Evolutionary conservation across 2,329 filamentous ascomycete species (phyloP).

Genomic region (Mycocentrospora acerina): DNA sequence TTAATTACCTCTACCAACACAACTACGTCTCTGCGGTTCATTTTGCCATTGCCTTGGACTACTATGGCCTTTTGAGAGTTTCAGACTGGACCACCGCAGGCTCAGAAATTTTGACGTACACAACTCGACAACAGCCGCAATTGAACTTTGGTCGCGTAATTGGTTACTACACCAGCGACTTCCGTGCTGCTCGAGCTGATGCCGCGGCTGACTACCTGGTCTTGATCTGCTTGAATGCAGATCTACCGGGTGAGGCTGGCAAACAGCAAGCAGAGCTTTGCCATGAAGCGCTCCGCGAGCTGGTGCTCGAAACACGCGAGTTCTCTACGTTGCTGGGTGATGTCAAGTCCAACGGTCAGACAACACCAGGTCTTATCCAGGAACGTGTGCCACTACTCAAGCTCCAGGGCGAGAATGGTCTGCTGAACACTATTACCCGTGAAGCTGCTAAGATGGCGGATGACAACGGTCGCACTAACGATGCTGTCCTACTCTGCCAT

Average conservation of each 20-base stretch:
- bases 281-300: constrained; percentile 88
- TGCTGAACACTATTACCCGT: constrained; percentile 87
- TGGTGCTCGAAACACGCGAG: constrained; percentile 94
- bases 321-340: constrained; percentile 94
- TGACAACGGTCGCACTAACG: constrained; percentile 88
- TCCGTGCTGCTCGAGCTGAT: constrained; percentile 84
- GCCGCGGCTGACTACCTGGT: constrained; percentile 92
- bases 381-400: constrained; percentile 80
- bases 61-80: constrained; percentile 66
- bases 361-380: constrained; percentile 85
- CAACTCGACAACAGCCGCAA: constrained; percentile 70
- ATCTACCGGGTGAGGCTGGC: constrained; percentile 72
- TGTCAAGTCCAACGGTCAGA: constrained; percentile 79
- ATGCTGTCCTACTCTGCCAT: constrained; percentile 93
- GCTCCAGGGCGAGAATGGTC: constrained; percentile 75
- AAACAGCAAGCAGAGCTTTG: constrained; percentile 78
- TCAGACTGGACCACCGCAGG: constrained; percentile 70
- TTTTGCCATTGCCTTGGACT: constrained; percentile 86
- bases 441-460: constrained; percentile 92
- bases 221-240: constrained; percentile 87
- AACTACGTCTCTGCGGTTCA: constrained; percentile 93
- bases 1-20: constrained; percentile 88
- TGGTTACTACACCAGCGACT: constrained; percentile 93
- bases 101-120: constrained; percentile 68
- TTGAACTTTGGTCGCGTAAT: constrained; percentile 94